A percentile compares a stretch with the other conserved stretches of the same genome.
Evolutionary conservation across 768 basidiomycete species (phyloP).

Genomic region (Xerocomellus amylosporus): DNA sequence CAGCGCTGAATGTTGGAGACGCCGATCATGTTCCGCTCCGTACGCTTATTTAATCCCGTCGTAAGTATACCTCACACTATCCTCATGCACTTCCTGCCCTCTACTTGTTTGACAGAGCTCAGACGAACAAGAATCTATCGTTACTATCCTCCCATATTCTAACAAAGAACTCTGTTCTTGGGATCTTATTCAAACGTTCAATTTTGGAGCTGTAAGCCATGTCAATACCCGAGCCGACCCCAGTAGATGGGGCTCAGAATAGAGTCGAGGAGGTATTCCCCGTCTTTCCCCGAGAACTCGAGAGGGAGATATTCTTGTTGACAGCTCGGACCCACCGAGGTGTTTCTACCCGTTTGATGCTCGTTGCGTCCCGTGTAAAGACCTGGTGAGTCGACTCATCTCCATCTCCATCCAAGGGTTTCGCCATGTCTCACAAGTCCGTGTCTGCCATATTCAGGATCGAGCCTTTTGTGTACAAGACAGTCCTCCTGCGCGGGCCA

Average conservation of each 20-base stretch:
- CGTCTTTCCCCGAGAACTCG: constrained; percentile 19
- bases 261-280: background rate
- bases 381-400: constrained; percentile 11
- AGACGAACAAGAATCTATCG: too few relatives aligned
- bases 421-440: background rate
- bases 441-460: constrained; percentile 9
- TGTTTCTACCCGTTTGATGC: constrained; percentile 12
- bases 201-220: background rate
- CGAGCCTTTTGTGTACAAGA: constrained; percentile 20
- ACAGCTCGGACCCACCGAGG: constrained; percentile 11
- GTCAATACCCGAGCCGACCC: background rate
- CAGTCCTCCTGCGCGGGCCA: constrained; percentile 9
- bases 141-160: too few relatives aligned
- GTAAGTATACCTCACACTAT: too few relatives aligned
- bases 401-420: background rate
- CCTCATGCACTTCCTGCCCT: too few relatives aligned
- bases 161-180: background rate
- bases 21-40: too few relatives aligned
- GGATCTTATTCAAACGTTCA: background rate
- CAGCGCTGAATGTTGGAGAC: too few relatives aligned
- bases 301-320: constrained; percentile 18
- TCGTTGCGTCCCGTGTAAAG: constrained; percentile 15
- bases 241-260: background rate
- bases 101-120: too few relatives aligned
- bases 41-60: too few relatives aligned